Evolutionary conservation across 495 filamentous ascomycete genomes (phyloP), one percentile per base, ranked within the genome.

Genomic region (Tuber borchii): DNA sequence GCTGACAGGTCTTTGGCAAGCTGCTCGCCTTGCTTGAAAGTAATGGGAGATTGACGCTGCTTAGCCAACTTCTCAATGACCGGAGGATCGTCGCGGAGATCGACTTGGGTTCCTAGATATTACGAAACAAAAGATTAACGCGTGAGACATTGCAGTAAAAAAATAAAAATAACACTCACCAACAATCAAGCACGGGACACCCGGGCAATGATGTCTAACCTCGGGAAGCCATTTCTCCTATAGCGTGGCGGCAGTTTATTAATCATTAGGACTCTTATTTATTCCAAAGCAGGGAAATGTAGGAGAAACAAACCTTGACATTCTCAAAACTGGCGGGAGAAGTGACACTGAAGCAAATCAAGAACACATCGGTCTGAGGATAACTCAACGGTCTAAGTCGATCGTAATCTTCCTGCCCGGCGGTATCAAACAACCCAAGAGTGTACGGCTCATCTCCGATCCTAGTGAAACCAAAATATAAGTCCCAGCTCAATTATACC

Each of bases 311-410:
- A n/a, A 81, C 79, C 73, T 83, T 90, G 46, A 99, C 96, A 90
- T 99, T 99, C 85, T 99, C 95, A 84, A 99, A 99, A 22, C 93
- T 97, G 51, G 95, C 93, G n/a, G 96, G 95, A 19, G 95, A 98
- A 45, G 95, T 98, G 80, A 99, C 95, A 82, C 93, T 96, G 85
- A 99, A 99, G 86, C 95, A 99, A 79, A 99, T 94, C 61, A 99
- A 90, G 86, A 99, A 99, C 71, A 99, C 95, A 84, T 99, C 95
- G 78, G 95, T 99, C 86, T 99, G 95, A 0, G 95, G 95, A 82
- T 99, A 99, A 72, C 95, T 98, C 74, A 98, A 88, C 22, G 95
- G 95, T 51, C 95, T 93, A 65, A 99, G 90, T 75, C 95, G 93
- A 85, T 99, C 95, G 85, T 99, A 98, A 90, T 99, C 95, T 87